Conservation (phyloP, 176 grass and related monocot genomes). For the Dactylis glomerata region DNA sequence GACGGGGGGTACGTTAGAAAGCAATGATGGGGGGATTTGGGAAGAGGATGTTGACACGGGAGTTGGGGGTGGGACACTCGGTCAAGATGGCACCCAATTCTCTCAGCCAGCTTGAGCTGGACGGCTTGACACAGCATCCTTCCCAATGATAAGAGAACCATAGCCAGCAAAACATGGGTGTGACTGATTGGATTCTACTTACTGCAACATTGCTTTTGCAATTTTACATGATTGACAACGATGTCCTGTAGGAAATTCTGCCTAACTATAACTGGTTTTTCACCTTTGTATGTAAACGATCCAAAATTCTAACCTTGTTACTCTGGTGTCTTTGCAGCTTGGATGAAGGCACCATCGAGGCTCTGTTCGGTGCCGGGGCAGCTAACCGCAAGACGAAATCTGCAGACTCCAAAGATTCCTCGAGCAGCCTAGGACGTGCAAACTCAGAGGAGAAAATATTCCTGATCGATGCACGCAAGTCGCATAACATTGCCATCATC, state of each 20-base stretch:
- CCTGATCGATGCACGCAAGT: constrained; percentile 79
- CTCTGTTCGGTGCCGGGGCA: constrained; percentile 68
- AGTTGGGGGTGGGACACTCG: neutral
- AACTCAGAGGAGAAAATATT: constrained; percentile 57
- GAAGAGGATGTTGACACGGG: neutral
- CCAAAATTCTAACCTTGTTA: neutral
- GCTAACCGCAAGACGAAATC: constrained; percentile 49
- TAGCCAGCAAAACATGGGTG: neutral
- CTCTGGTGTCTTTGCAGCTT: constrained; percentile 42
- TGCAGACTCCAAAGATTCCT: constrained; percentile 33
- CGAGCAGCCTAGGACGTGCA: constrained; percentile 22
- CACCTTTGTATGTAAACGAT: neutral
- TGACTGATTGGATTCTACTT: neutral
- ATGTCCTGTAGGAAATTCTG: no score
- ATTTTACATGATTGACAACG: neutral
- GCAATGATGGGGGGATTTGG: constrained; percentile 6
- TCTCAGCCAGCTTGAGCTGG: constrained; percentile 6
- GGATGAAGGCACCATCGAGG: constrained; percentile 89
- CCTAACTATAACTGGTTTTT: neutral
- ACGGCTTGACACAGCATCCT: neutral
- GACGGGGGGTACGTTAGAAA: neutral
- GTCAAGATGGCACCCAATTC: constrained; percentile 21
- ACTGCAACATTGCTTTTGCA: neutral
- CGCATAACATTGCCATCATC: constrained; percentile 94
- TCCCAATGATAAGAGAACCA: constrained; percentile 1